phyloP scores from a whole-genome alignment of 805 yeast species.

The Candida mattraensis region DNA sequence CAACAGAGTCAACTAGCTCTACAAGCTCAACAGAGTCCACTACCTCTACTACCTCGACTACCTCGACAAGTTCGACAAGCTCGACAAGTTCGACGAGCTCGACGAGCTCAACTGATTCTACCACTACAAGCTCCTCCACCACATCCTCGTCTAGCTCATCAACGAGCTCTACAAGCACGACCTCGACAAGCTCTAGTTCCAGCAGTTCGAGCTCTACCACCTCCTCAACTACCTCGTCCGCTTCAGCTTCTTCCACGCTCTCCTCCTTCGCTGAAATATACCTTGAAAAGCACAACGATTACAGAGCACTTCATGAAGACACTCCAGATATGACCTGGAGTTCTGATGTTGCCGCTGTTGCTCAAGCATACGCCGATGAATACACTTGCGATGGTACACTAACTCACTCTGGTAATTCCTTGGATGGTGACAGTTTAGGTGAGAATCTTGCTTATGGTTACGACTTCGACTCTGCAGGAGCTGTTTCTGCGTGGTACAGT shows the following conservation, averaged over 20 bases:
- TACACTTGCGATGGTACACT: conserved; percentile 59
- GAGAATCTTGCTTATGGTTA: conserved; percentile 83
- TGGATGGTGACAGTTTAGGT: conserved; percentile 52
- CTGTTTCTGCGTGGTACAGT: conserved; percentile 75
- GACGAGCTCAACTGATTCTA: conserved; percentile 8
- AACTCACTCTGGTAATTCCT: conserved; percentile 60
- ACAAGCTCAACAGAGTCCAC: conserved; percentile 5
- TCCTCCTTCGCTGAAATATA: conserved; percentile 43
- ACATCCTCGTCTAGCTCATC: conserved; percentile 19
- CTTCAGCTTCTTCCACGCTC: conserved; percentile 23
- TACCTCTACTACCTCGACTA: conserved; percentile 9
- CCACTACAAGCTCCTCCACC: conserved; percentile 18
- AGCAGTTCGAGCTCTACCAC: conserved; percentile 19
- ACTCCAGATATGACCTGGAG: conserved; percentile 59
- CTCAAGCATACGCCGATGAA: conserved; percentile 53
- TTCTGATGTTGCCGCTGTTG: conserved; percentile 48
- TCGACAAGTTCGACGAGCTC: conserved; percentile 8
- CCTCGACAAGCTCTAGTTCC: conserved; percentile 27
- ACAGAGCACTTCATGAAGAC: conserved; percentile 49
- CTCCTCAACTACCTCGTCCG: conserved; percentile 23
- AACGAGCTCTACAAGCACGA: conserved; percentile 23
- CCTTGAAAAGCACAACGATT: conserved; percentile 59
- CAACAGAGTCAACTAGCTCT: conserved; percentile 4
- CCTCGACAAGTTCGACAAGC: conserved; percentile 11
- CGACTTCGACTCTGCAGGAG: conserved; percentile 44